phyloP scores from a whole-genome alignment of 208 protist species.

The Leishmania guyanensis region DNA sequence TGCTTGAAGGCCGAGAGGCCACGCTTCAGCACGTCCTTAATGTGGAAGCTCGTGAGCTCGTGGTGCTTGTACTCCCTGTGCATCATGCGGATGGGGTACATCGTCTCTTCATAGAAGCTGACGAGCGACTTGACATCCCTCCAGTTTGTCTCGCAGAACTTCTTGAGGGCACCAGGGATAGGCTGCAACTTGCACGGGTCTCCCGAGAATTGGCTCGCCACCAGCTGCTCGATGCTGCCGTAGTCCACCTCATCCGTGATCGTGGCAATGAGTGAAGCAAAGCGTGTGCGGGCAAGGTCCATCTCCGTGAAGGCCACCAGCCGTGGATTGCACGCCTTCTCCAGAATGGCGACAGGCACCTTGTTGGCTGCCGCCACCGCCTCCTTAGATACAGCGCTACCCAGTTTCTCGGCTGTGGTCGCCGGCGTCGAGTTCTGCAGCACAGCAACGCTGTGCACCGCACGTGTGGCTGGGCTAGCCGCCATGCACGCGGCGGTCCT shows the following conservation, averaged over 20 bases:
- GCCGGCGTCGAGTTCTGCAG: slow-evolving; percentile 42
- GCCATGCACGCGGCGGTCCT: slow-evolving; percentile 13
- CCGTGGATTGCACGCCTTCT: slow-evolving; percentile 51
- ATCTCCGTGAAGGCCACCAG: slow-evolving; percentile 66
- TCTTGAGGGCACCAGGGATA: slow-evolving; percentile 61
- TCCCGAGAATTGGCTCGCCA: slow-evolving; percentile 37
- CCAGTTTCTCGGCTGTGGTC: slow-evolving; percentile 46
- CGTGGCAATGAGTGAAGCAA: slow-evolving; percentile 67
- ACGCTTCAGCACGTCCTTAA: slow-evolving; percentile 90
- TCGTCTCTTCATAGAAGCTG: slow-evolving; percentile 82
- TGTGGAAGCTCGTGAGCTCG: slow-evolving; percentile 81
- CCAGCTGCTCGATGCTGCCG: slow-evolving; percentile 58
- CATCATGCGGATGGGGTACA: slow-evolving; percentile 72
- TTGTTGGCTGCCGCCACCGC: slow-evolving; percentile 59
- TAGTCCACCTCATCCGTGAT: slow-evolving; percentile 58
- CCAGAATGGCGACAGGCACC: slow-evolving; percentile 51
- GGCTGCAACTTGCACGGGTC: slow-evolving; percentile 38
- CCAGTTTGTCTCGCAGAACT: slow-evolving; percentile 72
- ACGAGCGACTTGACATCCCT: slow-evolving; percentile 55
- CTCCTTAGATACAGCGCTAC: slow-evolving; percentile 42
- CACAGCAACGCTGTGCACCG: slow-evolving; percentile 59
- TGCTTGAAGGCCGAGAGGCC: slow-evolving; percentile 88
- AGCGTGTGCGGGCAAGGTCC: slow-evolving; percentile 63
- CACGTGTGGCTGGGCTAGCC: slow-evolving; percentile 22
- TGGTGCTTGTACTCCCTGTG: slow-evolving; percentile 56